Conservation (phyloP, 495 filamentous ascomycete genomes). For the Articulospora tetracladia region DNA sequence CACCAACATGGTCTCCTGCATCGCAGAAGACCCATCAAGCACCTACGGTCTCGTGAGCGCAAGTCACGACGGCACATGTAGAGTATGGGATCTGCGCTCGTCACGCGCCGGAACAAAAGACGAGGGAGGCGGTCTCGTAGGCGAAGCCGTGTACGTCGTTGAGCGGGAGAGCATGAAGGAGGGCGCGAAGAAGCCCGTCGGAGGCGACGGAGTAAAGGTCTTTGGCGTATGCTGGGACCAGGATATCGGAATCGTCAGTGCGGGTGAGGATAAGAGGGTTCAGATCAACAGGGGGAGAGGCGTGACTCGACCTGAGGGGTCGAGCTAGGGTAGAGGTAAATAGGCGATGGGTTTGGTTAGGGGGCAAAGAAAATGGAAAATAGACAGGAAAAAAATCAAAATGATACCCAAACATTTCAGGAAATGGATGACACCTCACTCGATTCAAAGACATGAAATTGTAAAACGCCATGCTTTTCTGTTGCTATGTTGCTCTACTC, state of each 20-base stretch:
- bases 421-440: background rate
- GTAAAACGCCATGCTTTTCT: no score
- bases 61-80: constrained; percentile 83
- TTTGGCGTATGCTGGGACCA: constrained; percentile 87
- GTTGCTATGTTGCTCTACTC: no score
- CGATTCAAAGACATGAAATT: background rate
- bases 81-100: constrained; percentile 87
- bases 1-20: constrained; percentile 70
- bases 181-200: constrained; percentile 48
- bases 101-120: constrained; percentile 60
- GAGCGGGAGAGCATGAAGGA: constrained; percentile 61
- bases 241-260: constrained; percentile 83
- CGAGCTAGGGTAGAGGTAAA: background rate
- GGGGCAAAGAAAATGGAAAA: no score
- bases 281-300: constrained; percentile 73
- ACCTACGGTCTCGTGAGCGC: constrained; percentile 78
- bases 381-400: no score
- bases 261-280: constrained; percentile 85
- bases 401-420: constrained; percentile 1
- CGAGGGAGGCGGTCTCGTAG: constrained; percentile 56
- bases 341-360: no score
- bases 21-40: constrained; percentile 69
- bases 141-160: constrained; percentile 78
- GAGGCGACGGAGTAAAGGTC: constrained; percentile 82
- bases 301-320: constrained; percentile 15